These are phyloP conservation scores for Actinomortierella ambigua DNA, from an alignment of 371 early-diverging fungal species.

Conservation along the genomic window DNA sequence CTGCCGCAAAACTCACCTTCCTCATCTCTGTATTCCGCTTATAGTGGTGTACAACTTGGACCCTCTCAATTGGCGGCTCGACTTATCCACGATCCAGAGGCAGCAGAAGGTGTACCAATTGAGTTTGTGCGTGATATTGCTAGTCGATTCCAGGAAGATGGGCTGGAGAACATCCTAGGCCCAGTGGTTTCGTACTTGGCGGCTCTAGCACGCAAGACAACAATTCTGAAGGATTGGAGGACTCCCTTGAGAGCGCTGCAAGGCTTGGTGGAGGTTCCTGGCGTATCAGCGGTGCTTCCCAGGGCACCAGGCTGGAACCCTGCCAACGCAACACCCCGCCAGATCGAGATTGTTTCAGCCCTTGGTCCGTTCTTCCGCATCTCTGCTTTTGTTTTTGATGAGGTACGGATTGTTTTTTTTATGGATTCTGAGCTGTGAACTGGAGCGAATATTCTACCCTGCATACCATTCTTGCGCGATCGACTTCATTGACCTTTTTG, in stretches of 20 bases:
- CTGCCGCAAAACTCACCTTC: neutral
- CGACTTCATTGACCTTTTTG: too few species aligned
- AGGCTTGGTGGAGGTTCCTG: constrained; percentile 54
- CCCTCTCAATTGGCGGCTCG: constrained; percentile 53
- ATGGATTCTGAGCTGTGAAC: too few species aligned
- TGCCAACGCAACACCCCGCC: constrained; percentile 52
- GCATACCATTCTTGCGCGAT: too few species aligned
- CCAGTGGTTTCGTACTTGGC: constrained; percentile 56
- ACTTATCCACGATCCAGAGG: constrained; percentile 55
- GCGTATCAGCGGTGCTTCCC: constrained; percentile 60
- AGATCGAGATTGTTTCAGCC: constrained; percentile 68
- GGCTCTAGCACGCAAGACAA: constrained; percentile 45
- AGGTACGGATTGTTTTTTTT: constrained; percentile 45
- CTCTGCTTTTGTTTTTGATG: constrained; percentile 61
- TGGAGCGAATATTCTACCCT: too few species aligned
- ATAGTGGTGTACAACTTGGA: constrained; percentile 41
- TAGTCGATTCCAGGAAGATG: constrained; percentile 63
- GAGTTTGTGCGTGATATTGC: constrained; percentile 59
- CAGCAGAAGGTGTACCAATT: constrained; percentile 51
- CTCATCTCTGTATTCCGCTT: neutral
- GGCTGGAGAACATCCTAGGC: constrained; percentile 63
- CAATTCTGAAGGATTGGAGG: constrained; percentile 64
- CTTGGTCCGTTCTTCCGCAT: constrained; percentile 78
- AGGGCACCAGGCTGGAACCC: constrained; percentile 70
- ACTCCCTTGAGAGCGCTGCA: constrained; percentile 55